Evolutionary conservation across 2,329 filamentous ascomycete genomes (phyloP), one percentile per base, ranked within the genome.

Genomic region (Grosmannia huntii): DNA sequence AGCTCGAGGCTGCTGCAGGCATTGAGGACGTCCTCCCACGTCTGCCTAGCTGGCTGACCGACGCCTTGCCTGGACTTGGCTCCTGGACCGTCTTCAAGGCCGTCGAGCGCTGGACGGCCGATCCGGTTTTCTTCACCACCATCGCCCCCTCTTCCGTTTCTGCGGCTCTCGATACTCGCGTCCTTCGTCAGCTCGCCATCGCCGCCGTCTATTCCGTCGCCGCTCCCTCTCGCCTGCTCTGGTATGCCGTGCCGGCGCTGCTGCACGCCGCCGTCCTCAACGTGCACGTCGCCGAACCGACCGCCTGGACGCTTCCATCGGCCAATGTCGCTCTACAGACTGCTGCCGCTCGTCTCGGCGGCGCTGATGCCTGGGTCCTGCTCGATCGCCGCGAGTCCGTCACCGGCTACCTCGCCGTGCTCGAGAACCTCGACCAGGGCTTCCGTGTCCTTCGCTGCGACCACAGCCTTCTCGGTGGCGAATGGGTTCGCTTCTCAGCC

Each of bases 371-470:
- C 19, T 97, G 86, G 79, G 80, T 82, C 1, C 72, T 97, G 1
- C 69, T 97, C 51, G 91, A 90, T 53, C 84, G 94, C 12, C 79
- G 82, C 63, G 94, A 97, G 70, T 96, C 90, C 0, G 71, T 87
- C 54, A 97, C 94, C 0, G 94, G 94, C 7, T 97, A 99, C 67
- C 77, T 99, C 50, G 96, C 92, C 0, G 89, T 99, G 1, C 69
- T 96, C 28, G 89, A 99, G 64, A 94, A 84, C 68, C 68, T 78
- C 9, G 72, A 84, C 5, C 76, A 82, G 46, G 81, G 84, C 1
- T 96, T 89, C 71, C 82, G 90, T 1, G 83, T 91, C 19, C 82
- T 99, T 78, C 83, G 94, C 60, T 96, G 90, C 69, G 94, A 97
- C 66, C 94, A 99, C 70, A 96, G 90, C 66, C 77, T 99, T 36